Evolutionary conservation across 371 early-diverging fungal genomes (phyloP).

Genomic region (Mucor sp.): DNA sequence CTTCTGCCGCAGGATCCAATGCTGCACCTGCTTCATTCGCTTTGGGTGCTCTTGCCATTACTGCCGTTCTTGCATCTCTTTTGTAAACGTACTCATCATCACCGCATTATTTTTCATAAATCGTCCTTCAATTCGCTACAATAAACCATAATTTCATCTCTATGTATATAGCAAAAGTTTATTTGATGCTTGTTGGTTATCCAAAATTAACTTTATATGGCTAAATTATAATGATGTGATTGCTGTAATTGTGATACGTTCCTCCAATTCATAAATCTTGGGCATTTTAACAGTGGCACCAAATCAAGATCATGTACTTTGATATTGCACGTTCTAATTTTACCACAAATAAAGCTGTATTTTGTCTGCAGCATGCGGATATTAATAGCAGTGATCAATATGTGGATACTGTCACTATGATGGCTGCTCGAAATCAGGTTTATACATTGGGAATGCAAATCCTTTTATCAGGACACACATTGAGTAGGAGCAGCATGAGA

Average conservation of each 20-base stretch:
- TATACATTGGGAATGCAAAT: background rate
- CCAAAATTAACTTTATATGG: background rate
- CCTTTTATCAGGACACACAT: no score
- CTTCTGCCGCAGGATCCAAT: background rate
- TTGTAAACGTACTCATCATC: background rate
- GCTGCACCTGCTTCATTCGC: background rate
- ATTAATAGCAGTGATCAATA: background rate
- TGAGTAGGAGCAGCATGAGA: no score
- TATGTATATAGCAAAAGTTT: background rate
- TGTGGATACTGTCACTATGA: background rate
- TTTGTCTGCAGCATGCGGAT: background rate
- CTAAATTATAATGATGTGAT: background rate
- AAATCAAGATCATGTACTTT: no score
- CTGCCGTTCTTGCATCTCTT: background rate
- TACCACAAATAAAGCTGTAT: no score
- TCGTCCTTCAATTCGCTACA: background rate
- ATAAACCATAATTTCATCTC: background rate
- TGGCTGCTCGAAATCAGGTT: background rate
- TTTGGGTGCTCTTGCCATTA: background rate
- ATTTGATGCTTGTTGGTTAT: background rate
- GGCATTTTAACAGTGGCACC: background rate
- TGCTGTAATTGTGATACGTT: background rate
- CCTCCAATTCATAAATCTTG: background rate
- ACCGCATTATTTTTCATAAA: background rate
- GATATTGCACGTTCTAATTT: no score